Evolutionary conservation across 371 early-diverging fungal genomes (phyloP).

Genomic region (Basidiobolus heterosporus): DNA sequence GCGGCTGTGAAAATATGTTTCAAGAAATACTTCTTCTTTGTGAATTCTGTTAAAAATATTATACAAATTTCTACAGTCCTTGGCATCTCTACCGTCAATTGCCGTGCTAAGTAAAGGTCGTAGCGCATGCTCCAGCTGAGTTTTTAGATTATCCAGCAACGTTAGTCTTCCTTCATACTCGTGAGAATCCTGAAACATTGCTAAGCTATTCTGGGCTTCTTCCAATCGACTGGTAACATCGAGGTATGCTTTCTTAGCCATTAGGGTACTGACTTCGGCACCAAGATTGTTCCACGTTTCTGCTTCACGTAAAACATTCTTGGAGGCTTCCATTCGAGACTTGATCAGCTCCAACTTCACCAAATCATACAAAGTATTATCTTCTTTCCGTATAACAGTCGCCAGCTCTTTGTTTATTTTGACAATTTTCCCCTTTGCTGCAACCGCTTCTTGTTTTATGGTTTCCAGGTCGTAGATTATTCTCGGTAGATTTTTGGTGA

Average conservation of each 20-base stretch:
- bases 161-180: conserved; percentile 38
- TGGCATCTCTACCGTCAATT: conserved; percentile 29
- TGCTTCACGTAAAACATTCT: conserved; percentile 37
- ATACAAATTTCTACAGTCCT: conserved; percentile 26
- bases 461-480: conserved; percentile 42
- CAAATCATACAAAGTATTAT: conserved; percentile 37
- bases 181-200: conserved; percentile 41
- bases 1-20: conserved; percentile 30
- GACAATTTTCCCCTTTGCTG: conserved; percentile 25
- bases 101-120: conserved; percentile 27
- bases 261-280: conserved; percentile 38
- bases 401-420: conserved; percentile 25
- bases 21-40: conserved; percentile 31
- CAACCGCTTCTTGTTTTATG: conserved; percentile 31
- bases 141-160: conserved; percentile 27
- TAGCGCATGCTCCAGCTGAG: conserved; percentile 32
- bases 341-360: conserved; percentile 47
- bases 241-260: conserved; percentile 37
- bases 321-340: conserved; percentile 46
- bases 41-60: conserved; percentile 35
- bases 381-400: conserved; percentile 18
- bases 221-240: conserved; percentile 36
- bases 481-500: conserved; percentile 37
- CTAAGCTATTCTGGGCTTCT: conserved; percentile 46
- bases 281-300: conserved; percentile 63